phyloP scores from a whole-genome alignment of 75 land plant species.

The Pinus taeda region DNA sequence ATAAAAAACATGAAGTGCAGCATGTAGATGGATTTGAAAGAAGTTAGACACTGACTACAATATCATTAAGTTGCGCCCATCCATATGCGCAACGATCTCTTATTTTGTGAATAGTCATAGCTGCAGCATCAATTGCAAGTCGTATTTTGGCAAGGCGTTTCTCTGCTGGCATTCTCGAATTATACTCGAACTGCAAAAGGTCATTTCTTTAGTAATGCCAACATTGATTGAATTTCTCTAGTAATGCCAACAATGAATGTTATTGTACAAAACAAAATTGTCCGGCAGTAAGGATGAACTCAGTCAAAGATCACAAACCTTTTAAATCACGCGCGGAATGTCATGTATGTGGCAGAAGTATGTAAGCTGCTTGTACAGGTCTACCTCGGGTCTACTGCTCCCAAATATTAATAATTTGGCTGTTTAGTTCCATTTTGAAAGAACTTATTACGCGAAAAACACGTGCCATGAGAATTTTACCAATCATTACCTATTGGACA shows the following conservation, averaged over 20 bases:
- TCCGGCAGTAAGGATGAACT: neutral
- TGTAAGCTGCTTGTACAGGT: no score
- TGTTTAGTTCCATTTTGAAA: neutral
- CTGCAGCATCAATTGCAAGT: slow-evolving; percentile 23
- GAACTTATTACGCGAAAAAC: neutral
- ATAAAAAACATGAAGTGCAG: no score
- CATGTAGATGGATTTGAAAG: no score
- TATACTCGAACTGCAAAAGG: slow-evolving; percentile 14
- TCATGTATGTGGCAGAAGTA: no score
- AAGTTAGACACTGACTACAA: slow-evolving; percentile 17
- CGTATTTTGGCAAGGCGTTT: no score
- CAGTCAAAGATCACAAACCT: slow-evolving; percentile 44
- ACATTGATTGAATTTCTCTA: neutral
- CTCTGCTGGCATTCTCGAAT: no score
- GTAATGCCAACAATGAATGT: neutral
- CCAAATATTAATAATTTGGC: neutral
- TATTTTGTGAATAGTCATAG: slow-evolving; percentile 42
- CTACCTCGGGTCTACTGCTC: neutral
- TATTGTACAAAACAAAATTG: neutral
- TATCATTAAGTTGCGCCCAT: slow-evolving; percentile 69
- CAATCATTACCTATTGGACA: slow-evolving; percentile 41
- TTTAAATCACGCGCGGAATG: no score
- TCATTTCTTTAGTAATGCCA: neutral
- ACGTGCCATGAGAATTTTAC: neutral
- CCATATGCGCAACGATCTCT: slow-evolving; percentile 80